Evolutionary conservation across 805 yeast species (phyloP).

Genomic region (Starmerella bacillaris): DNA sequence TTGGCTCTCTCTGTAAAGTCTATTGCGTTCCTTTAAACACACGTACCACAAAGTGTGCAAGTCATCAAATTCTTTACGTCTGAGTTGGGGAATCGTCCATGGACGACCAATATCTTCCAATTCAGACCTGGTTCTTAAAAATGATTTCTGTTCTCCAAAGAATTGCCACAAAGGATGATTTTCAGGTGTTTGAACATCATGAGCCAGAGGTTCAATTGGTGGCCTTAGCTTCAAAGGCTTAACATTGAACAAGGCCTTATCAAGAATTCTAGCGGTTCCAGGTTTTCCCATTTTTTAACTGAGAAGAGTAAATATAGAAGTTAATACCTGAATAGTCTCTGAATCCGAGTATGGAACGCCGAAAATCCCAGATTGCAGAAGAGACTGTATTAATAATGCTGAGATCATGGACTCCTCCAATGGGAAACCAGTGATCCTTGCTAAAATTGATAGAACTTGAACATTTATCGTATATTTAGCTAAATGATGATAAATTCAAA

Average conservation of each 20-base stretch:
- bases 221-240: slow-evolving; percentile 44
- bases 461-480: too few relatives aligned
- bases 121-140: slow-evolving; percentile 42
- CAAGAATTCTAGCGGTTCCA: background rate
- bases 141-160: slow-evolving; percentile 41
- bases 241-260: slow-evolving; percentile 20
- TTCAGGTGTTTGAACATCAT: slow-evolving; percentile 52
- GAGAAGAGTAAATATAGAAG: background rate
- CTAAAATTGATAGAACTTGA: too few relatives aligned
- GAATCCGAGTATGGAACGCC: too few relatives aligned
- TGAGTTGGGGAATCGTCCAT: slow-evolving; percentile 76
- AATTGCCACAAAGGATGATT: slow-evolving; percentile 95
- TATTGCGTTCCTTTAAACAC: slow-evolving; percentile 65
- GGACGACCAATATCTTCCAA: slow-evolving; percentile 34
- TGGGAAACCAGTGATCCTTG: too few relatives aligned
- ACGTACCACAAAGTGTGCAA: slow-evolving; percentile 83
- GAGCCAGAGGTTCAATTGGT: slow-evolving; percentile 71
- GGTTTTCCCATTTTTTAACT: background rate
- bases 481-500: too few relatives aligned
- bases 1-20: slow-evolving; percentile 55
- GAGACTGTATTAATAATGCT: too few relatives aligned
- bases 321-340: too few relatives aligned
- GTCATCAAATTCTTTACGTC: slow-evolving; percentile 83
- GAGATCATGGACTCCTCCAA: too few relatives aligned
- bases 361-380: too few relatives aligned